A percentile compares a stretch with the other conserved stretches of the same genome.
Evolutionary conservation across 257 asterid species (phyloP).

Genomic region (Ocimum tenuiflorum): DNA sequence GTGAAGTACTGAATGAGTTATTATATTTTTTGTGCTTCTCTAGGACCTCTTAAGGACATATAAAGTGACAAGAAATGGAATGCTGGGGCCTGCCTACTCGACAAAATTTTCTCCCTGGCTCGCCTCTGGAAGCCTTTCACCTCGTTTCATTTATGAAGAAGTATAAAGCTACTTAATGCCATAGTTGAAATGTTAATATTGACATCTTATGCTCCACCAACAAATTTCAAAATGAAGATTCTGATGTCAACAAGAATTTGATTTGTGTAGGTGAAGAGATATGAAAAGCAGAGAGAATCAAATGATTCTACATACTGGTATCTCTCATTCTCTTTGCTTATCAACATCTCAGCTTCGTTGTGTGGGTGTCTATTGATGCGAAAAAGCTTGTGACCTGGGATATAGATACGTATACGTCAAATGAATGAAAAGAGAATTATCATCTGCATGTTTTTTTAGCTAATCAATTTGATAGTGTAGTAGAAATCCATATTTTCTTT

Average conservation of each 20-base stretch:
- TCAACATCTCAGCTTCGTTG: neutral
- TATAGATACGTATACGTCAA: no score
- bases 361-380: neutral
- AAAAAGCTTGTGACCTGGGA: neutral
- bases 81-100: conserved; percentile 90
- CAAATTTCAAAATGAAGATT: conserved; percentile 3
- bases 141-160: conserved; percentile 80
- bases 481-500: no score
- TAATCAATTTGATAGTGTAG: neutral
- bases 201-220: conserved; percentile 1
- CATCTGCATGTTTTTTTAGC: no score
- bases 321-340: neutral
- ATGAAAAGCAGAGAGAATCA: conserved; percentile 64
- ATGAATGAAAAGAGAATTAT: neutral
- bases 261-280: conserved; percentile 73
- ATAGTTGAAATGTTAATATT: neutral
- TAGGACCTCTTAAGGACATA: conserved; percentile 69
- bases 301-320: conserved; percentile 94
- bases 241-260: conserved; percentile 17
- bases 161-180: conserved; percentile 29
- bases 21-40: neutral
- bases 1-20: neutral
- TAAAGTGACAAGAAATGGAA: conserved; percentile 86
- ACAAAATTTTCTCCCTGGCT: conserved; percentile 96
- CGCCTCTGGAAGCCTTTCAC: conserved; percentile 87